These are phyloP conservation scores for Elsinoe arachidis DNA, from an alignment of 2,329 filamentous ascomycete genomes.

Conservation along the genomic window DNA sequence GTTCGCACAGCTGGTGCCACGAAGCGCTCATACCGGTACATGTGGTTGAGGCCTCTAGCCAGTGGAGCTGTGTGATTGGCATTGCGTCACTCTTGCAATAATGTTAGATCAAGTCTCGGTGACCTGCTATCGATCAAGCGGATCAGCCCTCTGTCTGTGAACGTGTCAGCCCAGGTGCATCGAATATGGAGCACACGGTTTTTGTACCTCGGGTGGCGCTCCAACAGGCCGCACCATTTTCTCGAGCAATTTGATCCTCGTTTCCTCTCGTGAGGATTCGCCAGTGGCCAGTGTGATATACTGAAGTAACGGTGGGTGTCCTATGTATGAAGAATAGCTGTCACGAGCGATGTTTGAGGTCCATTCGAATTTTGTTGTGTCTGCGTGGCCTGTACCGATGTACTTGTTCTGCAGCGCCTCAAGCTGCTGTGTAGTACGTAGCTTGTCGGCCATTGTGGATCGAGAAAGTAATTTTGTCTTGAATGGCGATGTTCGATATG, in stretches of 20 bases:
- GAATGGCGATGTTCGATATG: too few species aligned
- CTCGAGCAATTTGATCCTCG: conserved; percentile 72
- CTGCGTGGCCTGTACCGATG: conserved; percentile 89
- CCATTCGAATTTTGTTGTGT: conserved; percentile 98
- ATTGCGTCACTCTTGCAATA: too few species aligned
- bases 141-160: background rate
- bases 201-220: conserved; percentile 51
- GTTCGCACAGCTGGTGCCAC: too few species aligned
- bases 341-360: conserved; percentile 91
- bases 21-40: too few species aligned
- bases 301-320: conserved; percentile 77
- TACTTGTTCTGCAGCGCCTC: conserved; percentile 94
- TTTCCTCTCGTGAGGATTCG: conserved; percentile 64
- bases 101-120: too few species aligned
- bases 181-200: too few species aligned
- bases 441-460: conserved; percentile 71
- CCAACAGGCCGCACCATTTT: conserved; percentile 59
- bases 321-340: conserved; percentile 79
- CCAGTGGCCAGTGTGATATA: conserved; percentile 89
- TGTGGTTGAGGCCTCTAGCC: too few species aligned
- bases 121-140: too few species aligned
- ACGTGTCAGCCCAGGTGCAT: background rate
- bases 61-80: too few species aligned
- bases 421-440: conserved; percentile 94
- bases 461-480: too few species aligned